Evolutionary conservation across 768 basidiomycete genomes (phyloP).

Genomic region (Strobilomyces confusus): DNA sequence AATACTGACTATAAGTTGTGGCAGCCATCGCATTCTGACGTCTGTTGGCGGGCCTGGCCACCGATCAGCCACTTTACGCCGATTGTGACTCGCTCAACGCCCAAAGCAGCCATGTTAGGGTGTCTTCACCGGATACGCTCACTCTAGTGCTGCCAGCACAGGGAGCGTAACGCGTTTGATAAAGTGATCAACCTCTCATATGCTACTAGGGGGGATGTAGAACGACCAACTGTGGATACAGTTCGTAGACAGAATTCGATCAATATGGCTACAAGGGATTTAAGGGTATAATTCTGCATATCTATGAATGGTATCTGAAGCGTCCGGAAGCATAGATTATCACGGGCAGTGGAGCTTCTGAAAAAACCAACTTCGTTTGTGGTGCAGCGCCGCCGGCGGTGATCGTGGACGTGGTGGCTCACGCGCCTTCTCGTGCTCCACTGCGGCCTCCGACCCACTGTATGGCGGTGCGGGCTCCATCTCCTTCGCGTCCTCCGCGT

Average conservation of each 20-base stretch:
- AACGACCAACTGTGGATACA: too few species aligned
- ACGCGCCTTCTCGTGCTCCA: constrained; percentile 19
- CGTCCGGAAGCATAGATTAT: neutral
- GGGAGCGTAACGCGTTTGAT: too few species aligned
- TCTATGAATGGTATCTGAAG: neutral
- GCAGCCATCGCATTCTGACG: neutral
- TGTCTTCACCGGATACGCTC: neutral
- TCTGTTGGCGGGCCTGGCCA: neutral
- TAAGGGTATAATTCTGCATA: neutral
- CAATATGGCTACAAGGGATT: neutral
- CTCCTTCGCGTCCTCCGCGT: constrained; percentile 7
- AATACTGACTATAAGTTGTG: neutral
- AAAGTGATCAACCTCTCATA: too few species aligned
- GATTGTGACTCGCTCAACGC: too few species aligned
- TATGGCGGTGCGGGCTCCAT: constrained; percentile 39
- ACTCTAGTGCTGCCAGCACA: too few species aligned
- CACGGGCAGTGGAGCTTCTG: constrained; percentile 8
- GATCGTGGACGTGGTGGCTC: neutral
- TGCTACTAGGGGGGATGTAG: too few species aligned
- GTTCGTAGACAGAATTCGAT: too few species aligned
- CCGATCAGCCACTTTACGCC: neutral
- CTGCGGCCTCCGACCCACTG: neutral
- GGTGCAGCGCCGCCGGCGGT: neutral
- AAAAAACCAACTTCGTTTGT: constrained; percentile 15
- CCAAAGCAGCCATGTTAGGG: too few species aligned